These are phyloP conservation scores for Gracilaria gracilis DNA, from an alignment of 23 red algal species.

Conservation along the genomic window DNA sequence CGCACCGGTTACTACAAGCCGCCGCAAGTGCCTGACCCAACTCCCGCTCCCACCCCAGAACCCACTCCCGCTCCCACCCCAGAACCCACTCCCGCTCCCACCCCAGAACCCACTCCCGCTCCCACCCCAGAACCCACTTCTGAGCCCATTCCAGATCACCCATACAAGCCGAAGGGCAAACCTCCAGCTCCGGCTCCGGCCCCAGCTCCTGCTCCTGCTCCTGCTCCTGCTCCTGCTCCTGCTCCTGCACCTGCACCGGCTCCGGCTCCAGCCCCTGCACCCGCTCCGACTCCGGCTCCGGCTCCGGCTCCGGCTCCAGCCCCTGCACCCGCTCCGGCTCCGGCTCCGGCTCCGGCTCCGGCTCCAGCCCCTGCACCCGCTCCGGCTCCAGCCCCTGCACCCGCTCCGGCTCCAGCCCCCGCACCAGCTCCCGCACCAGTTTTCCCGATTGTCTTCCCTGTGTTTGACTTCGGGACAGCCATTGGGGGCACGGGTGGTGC, in stretches of 20 bases:
- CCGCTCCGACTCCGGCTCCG: neutral
- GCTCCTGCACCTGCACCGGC: no score
- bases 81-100: neutral
- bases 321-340: no score
- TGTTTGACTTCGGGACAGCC: neutral
- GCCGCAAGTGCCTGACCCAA: neutral
- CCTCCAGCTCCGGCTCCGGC: no score
- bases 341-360: neutral
- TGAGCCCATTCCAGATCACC: neutral
- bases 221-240: no score
- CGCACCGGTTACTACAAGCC: neutral
- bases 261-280: no score
- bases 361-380: neutral
- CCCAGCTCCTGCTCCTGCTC: no score
- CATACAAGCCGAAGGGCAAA: no score
- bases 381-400: no score
- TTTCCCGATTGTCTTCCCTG: neutral
- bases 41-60: neutral
- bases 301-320: no score
- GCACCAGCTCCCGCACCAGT: no score
- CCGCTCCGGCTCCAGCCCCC: neutral
- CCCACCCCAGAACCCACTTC: neutral
- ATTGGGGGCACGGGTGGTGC: neutral
- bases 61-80: neutral
- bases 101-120: neutral